phyloP scores from a whole-genome alignment of 495 filamentous ascomycete species.

The Penicillium lividum region DNA sequence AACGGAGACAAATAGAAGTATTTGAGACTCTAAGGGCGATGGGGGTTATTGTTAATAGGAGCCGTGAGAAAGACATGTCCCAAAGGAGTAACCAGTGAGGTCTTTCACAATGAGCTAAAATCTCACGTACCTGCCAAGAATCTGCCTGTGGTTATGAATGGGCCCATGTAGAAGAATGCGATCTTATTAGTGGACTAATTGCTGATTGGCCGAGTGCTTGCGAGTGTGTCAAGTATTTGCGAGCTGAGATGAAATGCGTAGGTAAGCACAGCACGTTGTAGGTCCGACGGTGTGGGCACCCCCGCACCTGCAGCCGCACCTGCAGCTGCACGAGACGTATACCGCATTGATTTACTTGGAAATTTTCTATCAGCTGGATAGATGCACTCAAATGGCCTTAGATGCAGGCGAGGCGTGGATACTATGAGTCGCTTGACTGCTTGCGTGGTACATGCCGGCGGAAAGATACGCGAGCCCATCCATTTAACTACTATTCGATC shows the following conservation, averaged over 20 bases:
- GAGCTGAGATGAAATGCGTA: not conserved
- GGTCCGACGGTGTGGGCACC: too few species aligned
- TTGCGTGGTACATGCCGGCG: not conserved
- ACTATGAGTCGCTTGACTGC: not conserved
- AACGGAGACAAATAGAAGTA: too few species aligned
- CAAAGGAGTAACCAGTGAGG: not conserved
- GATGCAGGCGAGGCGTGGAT: not conserved
- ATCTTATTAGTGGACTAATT: not conserved
- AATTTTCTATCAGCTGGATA: not conserved
- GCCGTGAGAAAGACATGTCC: not conserved
- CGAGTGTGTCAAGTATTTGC: too few species aligned
- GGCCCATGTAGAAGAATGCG: not conserved
- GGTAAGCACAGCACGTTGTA: too few species aligned
- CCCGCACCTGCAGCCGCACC: not conserved
- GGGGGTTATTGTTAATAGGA: not conserved
- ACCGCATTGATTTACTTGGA: not conserved
- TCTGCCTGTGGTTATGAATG: not conserved
- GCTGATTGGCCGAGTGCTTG: too few species aligned
- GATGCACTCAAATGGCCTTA: not conserved
- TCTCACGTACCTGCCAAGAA: not conserved
- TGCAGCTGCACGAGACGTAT: not conserved
- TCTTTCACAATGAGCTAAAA: not conserved
- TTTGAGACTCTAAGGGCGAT: too few species aligned
- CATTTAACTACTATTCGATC: not conserved
- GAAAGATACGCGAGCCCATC: not conserved